These are phyloP conservation scores for Cyberlindnera amylophila DNA, from an alignment of 805 yeast genomes.

Conservation along the genomic window DNA sequence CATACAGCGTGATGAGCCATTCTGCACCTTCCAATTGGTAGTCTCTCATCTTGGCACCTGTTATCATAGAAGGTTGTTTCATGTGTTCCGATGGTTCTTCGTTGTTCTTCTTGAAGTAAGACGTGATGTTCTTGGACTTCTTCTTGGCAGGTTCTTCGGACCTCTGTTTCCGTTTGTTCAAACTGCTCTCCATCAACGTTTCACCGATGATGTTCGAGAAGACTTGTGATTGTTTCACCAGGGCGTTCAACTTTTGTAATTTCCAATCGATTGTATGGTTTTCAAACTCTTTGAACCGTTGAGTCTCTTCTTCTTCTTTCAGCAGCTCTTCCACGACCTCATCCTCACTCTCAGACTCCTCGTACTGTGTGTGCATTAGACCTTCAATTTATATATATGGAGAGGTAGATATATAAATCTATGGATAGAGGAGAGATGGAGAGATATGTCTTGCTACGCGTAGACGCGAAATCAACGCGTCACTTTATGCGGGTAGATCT, in stretches of 20 bases:
- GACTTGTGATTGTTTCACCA: slow-evolving; percentile 84
- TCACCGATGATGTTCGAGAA: slow-evolving; percentile 85
- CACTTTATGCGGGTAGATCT: too few relatives aligned
- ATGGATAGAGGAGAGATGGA: too few relatives aligned
- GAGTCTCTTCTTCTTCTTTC: slow-evolving; percentile 10
- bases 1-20: slow-evolving; percentile 85
- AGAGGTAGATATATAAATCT: too few relatives aligned
- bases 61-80: slow-evolving; percentile 52
- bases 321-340: slow-evolving; percentile 17
- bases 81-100: slow-evolving; percentile 15
- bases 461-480: too few relatives aligned
- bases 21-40: slow-evolving; percentile 89
- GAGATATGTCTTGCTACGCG: too few relatives aligned
- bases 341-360: slow-evolving; percentile 22
- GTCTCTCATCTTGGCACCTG: slow-evolving; percentile 64
- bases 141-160: slow-evolving; percentile 9
- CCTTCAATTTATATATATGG: too few relatives aligned
- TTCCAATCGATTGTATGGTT: slow-evolving; percentile 51
- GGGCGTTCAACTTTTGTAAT: slow-evolving; percentile 59
- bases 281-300: slow-evolving; percentile 31
- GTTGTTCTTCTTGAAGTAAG: slow-evolving; percentile 12
- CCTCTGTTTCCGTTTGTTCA: slow-evolving; percentile 30
- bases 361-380: too few relatives aligned
- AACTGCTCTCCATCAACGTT: slow-evolving; percentile 54
- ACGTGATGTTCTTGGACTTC: slow-evolving; percentile 11